phyloP scores from a whole-genome alignment of 345 rosid species.

The Laguncularia racemosa region DNA sequence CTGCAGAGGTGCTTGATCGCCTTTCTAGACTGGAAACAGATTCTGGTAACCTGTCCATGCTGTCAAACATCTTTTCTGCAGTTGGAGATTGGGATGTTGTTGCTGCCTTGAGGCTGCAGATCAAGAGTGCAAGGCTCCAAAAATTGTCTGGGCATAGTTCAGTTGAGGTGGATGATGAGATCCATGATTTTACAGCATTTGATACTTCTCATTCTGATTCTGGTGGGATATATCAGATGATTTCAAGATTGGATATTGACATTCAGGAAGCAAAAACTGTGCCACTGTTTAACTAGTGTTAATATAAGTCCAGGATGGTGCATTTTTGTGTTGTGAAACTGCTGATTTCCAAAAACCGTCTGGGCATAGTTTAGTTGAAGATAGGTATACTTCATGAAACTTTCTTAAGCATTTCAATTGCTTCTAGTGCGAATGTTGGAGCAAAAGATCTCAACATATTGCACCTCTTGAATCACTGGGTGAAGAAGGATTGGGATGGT shows the following conservation, averaged over 20 bases:
- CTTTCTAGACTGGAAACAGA: slow-evolving; percentile 40
- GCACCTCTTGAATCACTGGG: too few relatives aligned
- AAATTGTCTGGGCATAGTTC: slow-evolving; percentile 74
- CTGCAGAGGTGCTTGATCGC: slow-evolving; percentile 43
- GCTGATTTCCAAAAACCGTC: too few relatives aligned
- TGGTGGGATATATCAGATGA: slow-evolving; percentile 49
- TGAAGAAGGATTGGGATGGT: too few relatives aligned
- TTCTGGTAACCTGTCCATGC: slow-evolving; percentile 47
- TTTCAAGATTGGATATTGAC: slow-evolving; percentile 34
- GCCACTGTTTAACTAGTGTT: too few relatives aligned
- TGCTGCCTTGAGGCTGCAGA: slow-evolving; percentile 50
- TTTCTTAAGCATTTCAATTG: too few relatives aligned
- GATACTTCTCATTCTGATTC: slow-evolving; percentile 61
- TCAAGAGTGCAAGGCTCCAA: slow-evolving; percentile 48
- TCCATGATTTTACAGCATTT: slow-evolving; percentile 51
- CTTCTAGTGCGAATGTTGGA: too few relatives aligned
- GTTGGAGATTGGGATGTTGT: slow-evolving; percentile 61
- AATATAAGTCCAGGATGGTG: too few relatives aligned
- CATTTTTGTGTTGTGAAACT: too few relatives aligned
- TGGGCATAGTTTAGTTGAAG: too few relatives aligned
- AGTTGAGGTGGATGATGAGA: slow-evolving; percentile 50
- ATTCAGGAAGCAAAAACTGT: slow-evolving; percentile 23
- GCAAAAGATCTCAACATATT: too few relatives aligned
- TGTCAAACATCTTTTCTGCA: slow-evolving; percentile 65
- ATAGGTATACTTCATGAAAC: too few relatives aligned